These are phyloP conservation scores for Pyrus bretschneideri DNA, from an alignment of 306 rosid species.

Conservation along the genomic window DNA sequence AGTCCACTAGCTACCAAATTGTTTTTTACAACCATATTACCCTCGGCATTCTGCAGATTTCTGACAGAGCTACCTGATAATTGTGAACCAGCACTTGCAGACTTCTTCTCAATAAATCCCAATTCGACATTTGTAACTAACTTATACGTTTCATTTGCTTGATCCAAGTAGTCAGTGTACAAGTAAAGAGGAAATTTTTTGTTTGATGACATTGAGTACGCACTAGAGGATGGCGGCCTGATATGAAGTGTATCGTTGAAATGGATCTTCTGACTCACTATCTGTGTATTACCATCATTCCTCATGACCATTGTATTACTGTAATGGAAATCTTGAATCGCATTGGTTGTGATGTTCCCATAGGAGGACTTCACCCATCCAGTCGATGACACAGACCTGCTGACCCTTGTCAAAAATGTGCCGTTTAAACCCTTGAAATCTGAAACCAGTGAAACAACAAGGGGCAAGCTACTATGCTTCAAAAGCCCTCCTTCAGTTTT, in stretches of 20 bases:
- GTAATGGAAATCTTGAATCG: conserved; percentile 46
- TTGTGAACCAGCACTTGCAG: conserved; percentile 19
- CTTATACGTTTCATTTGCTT: conserved; percentile 22
- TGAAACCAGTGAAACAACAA: conserved; percentile 30
- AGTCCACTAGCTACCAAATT: conserved; percentile 47
- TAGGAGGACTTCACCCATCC: conserved; percentile 77
- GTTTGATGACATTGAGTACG: conserved; percentile 24
- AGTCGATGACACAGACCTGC: conserved; percentile 42
- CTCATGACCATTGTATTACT: conserved; percentile 45
- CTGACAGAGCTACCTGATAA: conserved; percentile 41
- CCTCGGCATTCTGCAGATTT: conserved; percentile 68
- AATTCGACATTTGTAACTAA: conserved; percentile 39
- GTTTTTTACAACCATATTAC: conserved; percentile 41
- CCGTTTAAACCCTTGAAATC: conserved; percentile 65
- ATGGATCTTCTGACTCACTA: conserved; percentile 49
- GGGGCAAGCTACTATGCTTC: conserved; percentile 35
- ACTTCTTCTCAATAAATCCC: conserved; percentile 47
- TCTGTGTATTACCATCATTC: conserved; percentile 45
- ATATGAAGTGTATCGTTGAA: conserved; percentile 37
- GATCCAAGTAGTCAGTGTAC: conserved; percentile 26
- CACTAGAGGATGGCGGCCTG: conserved; percentile 21
- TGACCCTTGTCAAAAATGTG: conserved; percentile 44
- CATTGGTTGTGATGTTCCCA: conserved; percentile 59
- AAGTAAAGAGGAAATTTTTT: conserved; percentile 43
- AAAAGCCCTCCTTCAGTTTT: conserved; percentile 52